Evolutionary conservation across 768 basidiomycete genomes (phyloP).

Genomic region (Neoboletus brunneissimus): DNA sequence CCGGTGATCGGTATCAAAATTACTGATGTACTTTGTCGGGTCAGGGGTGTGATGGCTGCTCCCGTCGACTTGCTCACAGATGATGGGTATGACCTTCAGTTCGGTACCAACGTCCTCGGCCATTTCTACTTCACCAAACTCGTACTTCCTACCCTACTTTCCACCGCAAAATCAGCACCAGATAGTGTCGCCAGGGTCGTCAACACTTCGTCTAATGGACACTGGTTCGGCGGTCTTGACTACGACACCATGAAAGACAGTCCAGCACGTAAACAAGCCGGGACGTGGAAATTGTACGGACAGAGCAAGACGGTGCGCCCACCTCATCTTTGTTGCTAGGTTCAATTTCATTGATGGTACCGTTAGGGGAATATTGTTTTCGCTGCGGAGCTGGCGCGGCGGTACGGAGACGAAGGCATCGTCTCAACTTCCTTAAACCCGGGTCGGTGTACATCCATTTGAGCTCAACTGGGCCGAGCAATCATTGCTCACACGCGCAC

Average conservation of each 20-base stretch:
- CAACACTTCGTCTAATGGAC: constrained; percentile 31
- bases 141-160: constrained; percentile 34
- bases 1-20: neutral
- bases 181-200: constrained; percentile 37
- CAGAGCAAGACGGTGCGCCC: constrained; percentile 34
- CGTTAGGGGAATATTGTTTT: constrained; percentile 44
- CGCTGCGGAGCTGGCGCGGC: constrained; percentile 39
- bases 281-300: constrained; percentile 10
- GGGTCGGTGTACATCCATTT: constrained; percentile 21
- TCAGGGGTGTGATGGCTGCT: constrained; percentile 32
- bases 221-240: constrained; percentile 21
- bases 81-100: constrained; percentile 42
- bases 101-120: constrained; percentile 39
- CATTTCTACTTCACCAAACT: constrained; percentile 37
- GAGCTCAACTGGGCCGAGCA: neutral
- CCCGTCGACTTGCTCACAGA: constrained; percentile 33
- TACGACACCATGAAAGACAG: constrained; percentile 30
- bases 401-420: constrained; percentile 45
- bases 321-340: neutral
- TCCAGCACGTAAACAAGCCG: constrained; percentile 16
- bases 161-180: constrained; percentile 29
- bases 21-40: neutral
- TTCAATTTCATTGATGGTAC: neutral
- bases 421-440: constrained; percentile 44
- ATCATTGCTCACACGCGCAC: neutral